phyloP scores from a whole-genome alignment of 257 asterid genomes.

The Rehmannia glutinosa region DNA sequence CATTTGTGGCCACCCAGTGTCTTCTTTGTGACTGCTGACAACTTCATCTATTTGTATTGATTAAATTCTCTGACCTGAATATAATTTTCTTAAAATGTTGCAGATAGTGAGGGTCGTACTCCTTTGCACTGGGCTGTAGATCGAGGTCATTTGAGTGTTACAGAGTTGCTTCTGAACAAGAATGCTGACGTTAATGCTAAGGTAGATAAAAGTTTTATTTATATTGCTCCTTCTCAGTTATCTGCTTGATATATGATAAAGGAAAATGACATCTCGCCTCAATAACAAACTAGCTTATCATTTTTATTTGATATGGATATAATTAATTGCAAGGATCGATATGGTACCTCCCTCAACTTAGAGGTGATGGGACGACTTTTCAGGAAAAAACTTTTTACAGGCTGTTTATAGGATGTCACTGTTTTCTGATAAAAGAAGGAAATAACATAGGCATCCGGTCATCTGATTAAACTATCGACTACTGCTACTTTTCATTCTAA shows the following conservation, averaged over 20 bases:
- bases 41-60: not conserved
- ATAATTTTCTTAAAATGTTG: conserved; percentile 24
- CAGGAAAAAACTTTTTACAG: not conserved
- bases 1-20: not conserved
- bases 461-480: not conserved
- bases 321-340: not conserved
- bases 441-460: not conserved
- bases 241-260: not conserved
- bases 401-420: no score
- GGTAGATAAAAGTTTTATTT: conserved; percentile 38
- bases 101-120: conserved; percentile 97
- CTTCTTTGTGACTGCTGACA: not conserved
- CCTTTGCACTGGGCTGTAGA: conserved; percentile 99
- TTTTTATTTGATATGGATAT: not conserved
- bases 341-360: not conserved
- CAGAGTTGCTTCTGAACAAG: conserved; percentile 62
- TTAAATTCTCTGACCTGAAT: conserved; percentile 1
- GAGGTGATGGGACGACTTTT: not conserved
- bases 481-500: not conserved
- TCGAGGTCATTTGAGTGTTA: conserved; percentile 74
- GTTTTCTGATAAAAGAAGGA: no score
- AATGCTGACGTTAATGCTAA: conserved; percentile 77
- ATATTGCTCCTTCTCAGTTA: conserved; percentile 2
- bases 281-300: no score
- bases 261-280: not conserved